A percentile compares a stretch with the other conserved stretches of the same genome.
Evolutionary conservation across 345 rosid genomes (phyloP).

Genomic region (Brassica rapa): DNA sequence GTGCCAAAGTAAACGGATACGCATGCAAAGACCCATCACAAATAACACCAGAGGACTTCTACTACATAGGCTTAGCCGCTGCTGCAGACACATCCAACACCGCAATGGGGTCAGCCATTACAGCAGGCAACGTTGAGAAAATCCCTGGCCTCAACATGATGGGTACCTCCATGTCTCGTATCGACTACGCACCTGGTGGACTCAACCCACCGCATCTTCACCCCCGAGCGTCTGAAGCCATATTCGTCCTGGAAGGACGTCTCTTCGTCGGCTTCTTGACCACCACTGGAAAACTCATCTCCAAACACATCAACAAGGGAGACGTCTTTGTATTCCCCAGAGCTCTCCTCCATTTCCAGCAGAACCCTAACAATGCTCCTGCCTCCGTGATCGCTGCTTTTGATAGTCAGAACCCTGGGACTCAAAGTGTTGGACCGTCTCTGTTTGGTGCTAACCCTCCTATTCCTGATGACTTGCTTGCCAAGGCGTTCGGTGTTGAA

Average conservation of each 20-base stretch:
- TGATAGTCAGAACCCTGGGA: conserved; percentile 63
- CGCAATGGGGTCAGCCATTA: conserved; percentile 23
- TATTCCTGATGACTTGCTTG: conserved; percentile 51
- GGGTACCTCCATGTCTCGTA: conserved; percentile 42
- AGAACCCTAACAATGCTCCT: conserved; percentile 41
- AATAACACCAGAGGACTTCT: conserved; percentile 39
- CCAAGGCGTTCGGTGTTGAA: conserved; percentile 51
- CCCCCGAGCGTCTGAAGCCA: conserved; percentile 54
- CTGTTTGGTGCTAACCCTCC: conserved; percentile 52
- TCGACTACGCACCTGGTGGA: conserved; percentile 57
- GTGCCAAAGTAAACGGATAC: conserved; percentile 40
- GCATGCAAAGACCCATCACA: conserved; percentile 41
- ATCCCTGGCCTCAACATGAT: conserved; percentile 44
- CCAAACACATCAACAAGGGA: conserved; percentile 58
- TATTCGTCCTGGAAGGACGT: conserved; percentile 60
- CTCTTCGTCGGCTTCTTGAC: conserved; percentile 61
- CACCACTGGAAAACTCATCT: conserved; percentile 46
- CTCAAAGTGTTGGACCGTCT: conserved; percentile 48
- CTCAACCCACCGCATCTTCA: conserved; percentile 50
- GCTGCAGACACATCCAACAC: conserved; percentile 29
- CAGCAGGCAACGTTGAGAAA: conserved; percentile 42
- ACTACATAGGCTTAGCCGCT: conserved; percentile 35
- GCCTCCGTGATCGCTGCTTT: conserved; percentile 58
- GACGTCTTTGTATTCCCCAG: conserved; percentile 59
- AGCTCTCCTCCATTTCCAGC: conserved; percentile 62